Base-by-base conservation (phyloP, 495 filamentous ascomycete species). In the Xylaria palmicola region DNA sequence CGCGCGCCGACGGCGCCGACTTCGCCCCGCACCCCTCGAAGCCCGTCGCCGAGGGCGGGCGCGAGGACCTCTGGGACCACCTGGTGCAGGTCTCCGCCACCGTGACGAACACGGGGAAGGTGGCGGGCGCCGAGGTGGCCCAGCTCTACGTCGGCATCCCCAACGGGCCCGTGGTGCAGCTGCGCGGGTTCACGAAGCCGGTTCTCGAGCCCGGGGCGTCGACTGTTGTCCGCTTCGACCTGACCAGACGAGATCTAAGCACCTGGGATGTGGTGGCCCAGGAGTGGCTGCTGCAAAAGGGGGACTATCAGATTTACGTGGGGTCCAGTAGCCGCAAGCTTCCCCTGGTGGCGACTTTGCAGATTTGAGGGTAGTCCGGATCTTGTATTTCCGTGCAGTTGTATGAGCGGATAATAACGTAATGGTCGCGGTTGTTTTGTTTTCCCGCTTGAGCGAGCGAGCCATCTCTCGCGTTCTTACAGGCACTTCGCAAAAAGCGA, bases 121-220 rank as follows among this genome's bases (percentile, higher is more conserved):
- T 80, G 0, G 66, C 67, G 1, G 83, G 83, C 7, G 77, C 77
- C 6, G 79, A 84, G 59, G 83, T 90, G 2, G 81, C 83, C 32
- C 85, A 90, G 77, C 71, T 90, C 4, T 91, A 91, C 64, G 72
- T 90, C 13, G 73, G 77, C 0, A 79, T 86, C 29, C 86, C 85
- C 0, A 66, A 71, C 27, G 49, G 66, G 20, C 86, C 86, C 0
- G 73, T 82, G 5, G 74, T 80, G 56, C 83, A 87, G 65, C 74
- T 92, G 12, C 74, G 89, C 3, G 88, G 88, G 13, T 92, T 91
- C 67, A 80, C 80, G 39, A 92, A 92, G 72, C 70, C 80, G 5
- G 69, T 67, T 22, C 59, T 88, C 12, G 64, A 73, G 22, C 65
- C 74, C 0, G 81, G 81, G 0, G 63, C 75, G 49, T 77, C 71